Conservation (phyloP, 345 rosid genomes). For the Eucalyptus sp. region DNA sequence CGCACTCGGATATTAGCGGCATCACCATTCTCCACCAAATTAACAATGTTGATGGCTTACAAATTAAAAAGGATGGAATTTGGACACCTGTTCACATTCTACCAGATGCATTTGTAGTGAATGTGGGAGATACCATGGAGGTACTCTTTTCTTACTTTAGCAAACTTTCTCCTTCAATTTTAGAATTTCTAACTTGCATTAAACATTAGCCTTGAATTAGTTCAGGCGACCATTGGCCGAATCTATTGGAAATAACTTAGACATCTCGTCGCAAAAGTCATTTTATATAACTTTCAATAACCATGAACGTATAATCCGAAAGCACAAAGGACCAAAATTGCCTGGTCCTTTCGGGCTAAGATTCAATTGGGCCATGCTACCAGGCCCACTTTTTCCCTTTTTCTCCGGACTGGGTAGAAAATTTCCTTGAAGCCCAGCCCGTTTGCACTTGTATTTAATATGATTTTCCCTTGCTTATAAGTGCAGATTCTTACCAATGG, state of each 20-base stretch:
- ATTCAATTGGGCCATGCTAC: not conserved
- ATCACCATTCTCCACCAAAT: slow-evolving; percentile 11
- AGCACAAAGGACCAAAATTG: not conserved
- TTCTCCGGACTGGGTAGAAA: not conserved
- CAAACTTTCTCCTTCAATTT: not conserved
- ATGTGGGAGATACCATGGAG: slow-evolving; percentile 11
- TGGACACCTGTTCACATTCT: slow-evolving; percentile 2
- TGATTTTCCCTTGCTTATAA: not conserved
- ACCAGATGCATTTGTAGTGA: not conserved
- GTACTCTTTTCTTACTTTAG: not conserved
- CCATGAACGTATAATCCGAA: not conserved
- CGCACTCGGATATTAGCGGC: slow-evolving; percentile 5
- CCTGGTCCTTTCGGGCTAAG: not conserved
- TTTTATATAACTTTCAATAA: not conserved
- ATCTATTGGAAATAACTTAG: not conserved
- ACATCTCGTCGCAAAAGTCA: not conserved
- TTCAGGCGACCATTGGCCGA: not conserved
- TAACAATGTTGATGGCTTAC: slow-evolving; percentile 6
- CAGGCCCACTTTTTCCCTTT: not conserved
- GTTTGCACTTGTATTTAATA: not conserved
- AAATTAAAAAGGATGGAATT: slow-evolving; percentile 3
- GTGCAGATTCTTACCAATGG: slow-evolving; percentile 5
- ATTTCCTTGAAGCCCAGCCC: not conserved
- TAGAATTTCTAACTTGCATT: not conserved
- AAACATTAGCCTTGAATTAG: not conserved